Evolutionary conservation across 257 asterid species (phyloP), one percentile per base, ranked within the genome.

Genomic region (Scutellaria minor): DNA sequence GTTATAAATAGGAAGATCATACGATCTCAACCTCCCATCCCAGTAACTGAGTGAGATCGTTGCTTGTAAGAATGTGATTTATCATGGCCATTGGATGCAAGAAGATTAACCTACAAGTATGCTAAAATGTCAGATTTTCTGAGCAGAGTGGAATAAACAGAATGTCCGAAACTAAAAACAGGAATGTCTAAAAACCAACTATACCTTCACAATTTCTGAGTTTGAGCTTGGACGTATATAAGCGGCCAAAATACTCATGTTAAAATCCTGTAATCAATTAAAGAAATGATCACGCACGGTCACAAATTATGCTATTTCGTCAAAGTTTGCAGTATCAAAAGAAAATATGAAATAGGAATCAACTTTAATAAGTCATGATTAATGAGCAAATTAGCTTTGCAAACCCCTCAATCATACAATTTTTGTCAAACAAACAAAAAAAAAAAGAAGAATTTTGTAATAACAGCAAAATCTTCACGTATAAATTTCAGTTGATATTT

Each of bases 161-260:
- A 6, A 40, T 18, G 7, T 10, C 35, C 40, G 24, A 7, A 63
- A 5, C 18, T 13, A 6, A 37, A 52, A 59, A 5, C 41, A 14
- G n/a, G 55, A 61, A 62, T n/a, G 10, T 27, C 12, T 6, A 74
- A 69, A 61, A 64, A 50, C 6, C 53, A 42, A 13, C 9, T 37
- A 15, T 41, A 90, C 98, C 98, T 93, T 93, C 1, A 93, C 95
- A 58, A 93, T 93, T 85, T 93, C 93, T 9, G 93, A 86, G 70
- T 83, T 83, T 66, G 97, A 87, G 86, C 87, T 87, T 71, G 98
- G 97, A 66, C 91, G 93, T 70, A 83, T 68, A 72, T 89, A 93
- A 53, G 96, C 92, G 14, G 96, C 98, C 88, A 93, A 86, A 70
- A 93, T 67, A 66, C 98, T 90, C 91, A 90, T 77, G 87, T 79